Evolutionary conservation across 1,284 basidiomycete species (phyloP).

Genomic region (Ganoderma boninense): DNA sequence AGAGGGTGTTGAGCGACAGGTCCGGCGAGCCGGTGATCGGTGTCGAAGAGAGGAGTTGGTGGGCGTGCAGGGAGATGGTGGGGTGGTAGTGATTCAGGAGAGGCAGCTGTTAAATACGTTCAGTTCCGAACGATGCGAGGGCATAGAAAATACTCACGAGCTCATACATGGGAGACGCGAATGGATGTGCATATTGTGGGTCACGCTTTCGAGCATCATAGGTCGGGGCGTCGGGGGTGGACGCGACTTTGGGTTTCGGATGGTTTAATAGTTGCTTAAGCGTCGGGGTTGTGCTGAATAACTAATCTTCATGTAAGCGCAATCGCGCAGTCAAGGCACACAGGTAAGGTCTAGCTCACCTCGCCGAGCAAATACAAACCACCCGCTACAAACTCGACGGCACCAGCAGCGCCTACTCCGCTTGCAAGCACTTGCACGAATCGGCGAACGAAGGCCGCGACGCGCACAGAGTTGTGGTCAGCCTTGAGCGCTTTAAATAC

Average conservation of each 20-base stretch:
- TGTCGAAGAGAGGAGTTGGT: slow-evolving; percentile 77
- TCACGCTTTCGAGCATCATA: slow-evolving; percentile 95
- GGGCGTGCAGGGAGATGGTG: slow-evolving; percentile 87
- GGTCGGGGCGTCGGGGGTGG: slow-evolving; percentile 52
- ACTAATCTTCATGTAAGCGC: slow-evolving; percentile 41
- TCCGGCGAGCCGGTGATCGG: slow-evolving; percentile 87
- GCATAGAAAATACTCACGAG: slow-evolving; percentile 60
- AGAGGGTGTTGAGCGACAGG: slow-evolving; percentile 91
- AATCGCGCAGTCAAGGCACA: too few species aligned
- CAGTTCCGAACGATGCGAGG: neutral
- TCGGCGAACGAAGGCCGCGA: slow-evolving; percentile 88
- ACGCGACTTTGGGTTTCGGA: slow-evolving; percentile 44
- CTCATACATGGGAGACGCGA: slow-evolving; percentile 88
- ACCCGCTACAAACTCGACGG: slow-evolving; percentile 92
- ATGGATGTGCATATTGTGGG: slow-evolving; percentile 88
- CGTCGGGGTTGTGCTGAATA: slow-evolving; percentile 80
- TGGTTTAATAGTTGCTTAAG: slow-evolving; percentile 72
- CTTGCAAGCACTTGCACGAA: slow-evolving; percentile 85
- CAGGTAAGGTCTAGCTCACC: slow-evolving; percentile 47
- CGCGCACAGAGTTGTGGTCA: slow-evolving; percentile 72
- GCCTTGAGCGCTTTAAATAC: slow-evolving; percentile 93
- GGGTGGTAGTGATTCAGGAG: slow-evolving; percentile 93
- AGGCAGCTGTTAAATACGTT: slow-evolving; percentile 61
- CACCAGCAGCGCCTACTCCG: slow-evolving; percentile 70
- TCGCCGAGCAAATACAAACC: slow-evolving; percentile 82